These are phyloP conservation scores for Aspergillus hancockii DNA, from an alignment of 495 filamentous ascomycete genomes.

Conservation along the genomic window DNA sequence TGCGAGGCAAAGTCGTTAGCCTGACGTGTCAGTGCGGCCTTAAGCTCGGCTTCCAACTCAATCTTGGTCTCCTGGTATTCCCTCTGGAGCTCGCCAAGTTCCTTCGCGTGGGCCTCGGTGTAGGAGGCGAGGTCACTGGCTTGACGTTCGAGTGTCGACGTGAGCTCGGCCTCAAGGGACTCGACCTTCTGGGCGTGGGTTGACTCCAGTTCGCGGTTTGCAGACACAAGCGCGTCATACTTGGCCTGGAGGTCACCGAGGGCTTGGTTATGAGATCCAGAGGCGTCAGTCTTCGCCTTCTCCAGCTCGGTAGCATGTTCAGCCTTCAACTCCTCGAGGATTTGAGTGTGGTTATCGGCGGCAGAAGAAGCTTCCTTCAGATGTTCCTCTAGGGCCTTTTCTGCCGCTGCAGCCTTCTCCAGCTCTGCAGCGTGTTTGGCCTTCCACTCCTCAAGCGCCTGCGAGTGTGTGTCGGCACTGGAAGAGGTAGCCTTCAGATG, in stretches of 20 bases:
- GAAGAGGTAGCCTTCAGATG: conserved; percentile 28
- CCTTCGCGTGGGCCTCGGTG: conserved; percentile 32
- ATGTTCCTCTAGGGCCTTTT: conserved; percentile 35
- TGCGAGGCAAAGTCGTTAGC: conserved; percentile 33
- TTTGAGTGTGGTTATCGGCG: conserved; percentile 34
- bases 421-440: conserved; percentile 35
- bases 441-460: conserved; percentile 35
- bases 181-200: conserved; percentile 35
- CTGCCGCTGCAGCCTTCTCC: conserved; percentile 34
- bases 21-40: conserved; percentile 32
- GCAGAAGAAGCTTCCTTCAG: conserved; percentile 24
- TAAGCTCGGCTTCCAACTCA: conserved; percentile 33
- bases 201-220: conserved; percentile 37
- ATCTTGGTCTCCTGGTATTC: conserved; percentile 34
- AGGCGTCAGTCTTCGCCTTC: conserved; percentile 27
- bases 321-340: conserved; percentile 33
- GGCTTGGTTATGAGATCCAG: conserved; percentile 33
- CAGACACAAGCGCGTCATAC: conserved; percentile 38
- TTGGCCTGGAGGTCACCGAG: conserved; percentile 41
- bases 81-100: conserved; percentile 38
- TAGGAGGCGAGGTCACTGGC: conserved; percentile 35
- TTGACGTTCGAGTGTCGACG: conserved; percentile 32
- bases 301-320: conserved; percentile 37
- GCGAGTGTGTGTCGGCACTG: conserved; percentile 33
- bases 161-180: conserved; percentile 39